phyloP scores from a whole-genome alignment of 2,329 filamentous ascomycete species.

The Blumeria hordei region DNA sequence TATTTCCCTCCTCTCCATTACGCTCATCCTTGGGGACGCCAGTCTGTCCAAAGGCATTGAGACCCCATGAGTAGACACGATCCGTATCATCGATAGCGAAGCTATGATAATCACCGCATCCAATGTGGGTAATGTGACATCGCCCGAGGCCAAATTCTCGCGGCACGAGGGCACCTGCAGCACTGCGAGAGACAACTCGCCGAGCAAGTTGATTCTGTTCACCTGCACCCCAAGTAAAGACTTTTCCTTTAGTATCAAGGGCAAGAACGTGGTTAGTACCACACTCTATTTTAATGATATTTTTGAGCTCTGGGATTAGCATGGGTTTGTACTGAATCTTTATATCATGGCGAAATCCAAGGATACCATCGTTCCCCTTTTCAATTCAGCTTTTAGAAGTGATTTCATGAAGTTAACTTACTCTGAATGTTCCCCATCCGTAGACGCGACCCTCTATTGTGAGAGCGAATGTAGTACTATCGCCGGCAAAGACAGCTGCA shows the following conservation, averaged over 20 bases:
- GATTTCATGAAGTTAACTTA: conserved; percentile 16
- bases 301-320: conserved; percentile 31
- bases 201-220: conserved; percentile 46
- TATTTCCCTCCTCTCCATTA: conserved; percentile 38
- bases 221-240: conserved; percentile 40
- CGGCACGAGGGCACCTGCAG: conserved; percentile 10
- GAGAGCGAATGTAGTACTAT: conserved; percentile 53
- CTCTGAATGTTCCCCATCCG: conserved; percentile 64
- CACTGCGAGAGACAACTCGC: conserved; percentile 12
- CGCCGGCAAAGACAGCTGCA: conserved; percentile 43
- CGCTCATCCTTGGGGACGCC: conserved; percentile 39
- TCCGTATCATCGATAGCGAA: conserved; percentile 49
- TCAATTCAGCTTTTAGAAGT: conserved; percentile 5
- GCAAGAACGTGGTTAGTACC: conserved; percentile 35
- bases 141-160: conserved; percentile 14
- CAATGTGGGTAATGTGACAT: conserved; percentile 18
- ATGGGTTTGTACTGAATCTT: conserved; percentile 16
- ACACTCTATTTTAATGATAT: conserved; percentile 26
- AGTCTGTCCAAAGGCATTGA: conserved; percentile 72
- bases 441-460: conserved; percentile 55
- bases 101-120: conserved; percentile 51
- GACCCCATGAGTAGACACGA: conserved; percentile 56
- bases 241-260: conserved; percentile 30
- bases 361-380: conserved; percentile 36
- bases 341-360: conserved; percentile 23